Conservation (phyloP, 2,329 filamentous ascomycete genomes). For the Ophiostoma himal-ulmi region DNA sequence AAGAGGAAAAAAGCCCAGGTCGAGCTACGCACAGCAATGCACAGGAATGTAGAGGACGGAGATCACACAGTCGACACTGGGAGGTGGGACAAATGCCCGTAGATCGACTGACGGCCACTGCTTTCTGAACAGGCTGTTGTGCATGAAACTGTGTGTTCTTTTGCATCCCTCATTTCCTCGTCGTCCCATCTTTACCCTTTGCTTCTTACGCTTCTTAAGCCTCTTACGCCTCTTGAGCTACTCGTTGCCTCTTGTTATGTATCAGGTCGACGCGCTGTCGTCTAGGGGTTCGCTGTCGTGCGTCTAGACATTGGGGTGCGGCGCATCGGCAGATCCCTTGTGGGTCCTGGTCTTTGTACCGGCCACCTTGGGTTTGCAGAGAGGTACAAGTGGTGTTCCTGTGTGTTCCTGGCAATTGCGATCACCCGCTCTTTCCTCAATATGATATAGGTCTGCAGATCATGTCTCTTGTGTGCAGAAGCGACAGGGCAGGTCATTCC, state of each 20-base stretch:
- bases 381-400: conserved; percentile 13
- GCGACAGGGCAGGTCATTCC: neutral
- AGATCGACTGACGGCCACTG: conserved; percentile 15
- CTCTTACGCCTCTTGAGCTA: no score
- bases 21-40: neutral
- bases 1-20: neutral
- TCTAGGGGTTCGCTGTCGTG: conserved; percentile 23
- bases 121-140: conserved; percentile 1
- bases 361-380: neutral
- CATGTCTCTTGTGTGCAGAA: neutral
- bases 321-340: conserved; percentile 21
- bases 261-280: conserved; percentile 11
- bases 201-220: neutral
- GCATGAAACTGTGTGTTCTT: conserved; percentile 15
- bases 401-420: neutral
- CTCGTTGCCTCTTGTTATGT: neutral
- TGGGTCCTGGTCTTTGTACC: conserved; percentile 1
- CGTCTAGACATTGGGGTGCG: conserved; percentile 17
- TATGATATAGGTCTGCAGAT: neutral
- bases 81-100: neutral
- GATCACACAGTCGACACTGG: neutral
- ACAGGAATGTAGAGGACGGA: neutral
- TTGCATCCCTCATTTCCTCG: neutral
- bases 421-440: conserved; percentile 10
- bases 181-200: neutral